Conservation (phyloP, 78 protist species). For the Dictyostelium intermedium region DNA sequence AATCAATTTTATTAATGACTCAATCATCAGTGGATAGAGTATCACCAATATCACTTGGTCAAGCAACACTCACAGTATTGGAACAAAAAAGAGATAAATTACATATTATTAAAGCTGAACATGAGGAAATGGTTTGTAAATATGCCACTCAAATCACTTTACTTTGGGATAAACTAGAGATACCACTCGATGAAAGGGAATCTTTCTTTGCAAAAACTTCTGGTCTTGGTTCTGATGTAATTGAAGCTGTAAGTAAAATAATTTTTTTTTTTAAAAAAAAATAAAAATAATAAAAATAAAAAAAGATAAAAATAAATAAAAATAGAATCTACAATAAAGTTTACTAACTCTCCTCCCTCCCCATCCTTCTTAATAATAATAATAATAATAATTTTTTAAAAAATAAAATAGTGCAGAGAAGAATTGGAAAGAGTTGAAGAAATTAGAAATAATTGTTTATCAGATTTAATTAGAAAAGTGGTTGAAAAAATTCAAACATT, state of each 20-base stretch:
- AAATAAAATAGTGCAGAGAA: constrained; percentile 44
- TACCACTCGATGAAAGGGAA: constrained; percentile 57
- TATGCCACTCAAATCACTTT: constrained; percentile 43
- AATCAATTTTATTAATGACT: constrained; percentile 38
- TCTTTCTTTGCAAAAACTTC: constrained; percentile 66
- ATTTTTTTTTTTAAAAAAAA: not conserved
- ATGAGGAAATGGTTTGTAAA: constrained; percentile 44
- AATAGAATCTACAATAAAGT: not conserved
- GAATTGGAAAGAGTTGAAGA: constrained; percentile 61
- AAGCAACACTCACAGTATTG: not conserved
- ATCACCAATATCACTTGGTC: constrained; percentile 54
- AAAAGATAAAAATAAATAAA: not conserved
- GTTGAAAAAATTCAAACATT: not conserved
- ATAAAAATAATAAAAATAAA: not conserved
- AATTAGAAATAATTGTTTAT: constrained; percentile 23
- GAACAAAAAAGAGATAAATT: constrained; percentile 47
- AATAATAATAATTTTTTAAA: not conserved
- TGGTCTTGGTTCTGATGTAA: constrained; percentile 69
- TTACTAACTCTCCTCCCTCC: too few species aligned
- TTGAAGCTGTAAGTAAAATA: constrained; percentile 55
- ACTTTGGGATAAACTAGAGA: constrained; percentile 54
- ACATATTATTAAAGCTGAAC: constrained; percentile 8
- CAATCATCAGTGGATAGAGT: not conserved
- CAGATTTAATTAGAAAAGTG: constrained; percentile 14
- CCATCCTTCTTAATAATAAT: too few species aligned